Base-by-base conservation (phyloP, 2,329 filamentous ascomycete species). In the Sporothrix variecibatus region DNA sequence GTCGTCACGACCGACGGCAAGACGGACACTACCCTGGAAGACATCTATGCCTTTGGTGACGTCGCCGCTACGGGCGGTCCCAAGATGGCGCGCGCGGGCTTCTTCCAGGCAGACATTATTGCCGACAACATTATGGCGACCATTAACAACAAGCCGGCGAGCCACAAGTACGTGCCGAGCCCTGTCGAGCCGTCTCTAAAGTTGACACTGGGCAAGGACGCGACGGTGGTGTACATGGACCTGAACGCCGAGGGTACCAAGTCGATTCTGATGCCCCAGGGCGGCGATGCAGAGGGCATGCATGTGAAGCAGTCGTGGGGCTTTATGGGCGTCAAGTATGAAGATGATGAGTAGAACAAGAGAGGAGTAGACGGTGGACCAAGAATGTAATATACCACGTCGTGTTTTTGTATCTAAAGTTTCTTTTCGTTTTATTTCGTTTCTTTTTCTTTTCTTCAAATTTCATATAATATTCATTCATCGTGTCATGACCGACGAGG, bases 21-120 rank as follows among this genome's bases (percentile, higher is more conserved):
- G 38, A 7, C 15, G 0, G 65, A 15, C 8, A 5, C 17, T 3
- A 74, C 76, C 0, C 82, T 86, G 9, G 82, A 85, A 1, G 85
- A 89, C 75, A 83, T 92, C 1, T 92, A 90, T 77, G 87, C 87
- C 0, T 86, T 89, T n/a, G 91, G 91, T 23, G 90, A 92, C 76
- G 88, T 93, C 4, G 86, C 89, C 3, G 87, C 88, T 34, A 85
- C 85, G 0, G 83, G 84, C 0, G 82, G 82, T 0, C 80, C 82
- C 49, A 86, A 85, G 6, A 90, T 90, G 78, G 88, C 86, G 0
- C 84, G 89, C 11, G 85, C 88, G 1, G 72, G 40, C 53, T 70
- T 53, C 46, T 82, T 83, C 12, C 90, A 92, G 77, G 87, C 86
- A 2, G 81, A 83, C 40, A 78, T 88, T 3, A 88, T 86, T 0